phyloP scores from a whole-genome alignment of 2,329 filamentous ascomycete genomes.

The Corynespora cassiicola region DNA sequence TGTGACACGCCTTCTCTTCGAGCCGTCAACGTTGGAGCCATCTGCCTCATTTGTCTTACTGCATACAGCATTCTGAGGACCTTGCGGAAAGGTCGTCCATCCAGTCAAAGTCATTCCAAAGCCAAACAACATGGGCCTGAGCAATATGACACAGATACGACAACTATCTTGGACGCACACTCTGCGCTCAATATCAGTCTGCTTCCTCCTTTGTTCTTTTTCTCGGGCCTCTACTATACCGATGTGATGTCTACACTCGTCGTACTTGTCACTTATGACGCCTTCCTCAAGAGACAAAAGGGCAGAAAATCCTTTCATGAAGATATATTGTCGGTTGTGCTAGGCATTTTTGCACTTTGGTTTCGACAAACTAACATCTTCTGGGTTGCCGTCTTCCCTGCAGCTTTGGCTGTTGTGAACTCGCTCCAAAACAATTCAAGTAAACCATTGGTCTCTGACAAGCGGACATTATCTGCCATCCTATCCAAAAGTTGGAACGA shows the following conservation, averaged over 20 bases:
- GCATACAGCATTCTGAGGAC: constrained; percentile 29
- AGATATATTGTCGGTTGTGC: constrained; percentile 43
- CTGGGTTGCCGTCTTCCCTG: constrained; percentile 84
- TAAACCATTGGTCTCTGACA: too few relatives aligned
- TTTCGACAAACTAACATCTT: constrained; percentile 98
- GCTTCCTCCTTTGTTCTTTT: constrained; percentile 94
- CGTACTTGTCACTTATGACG: constrained; percentile 73
- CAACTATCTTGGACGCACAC: constrained; percentile 54
- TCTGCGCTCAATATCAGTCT: constrained; percentile 80
- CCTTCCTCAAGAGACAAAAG: constrained; percentile 43
- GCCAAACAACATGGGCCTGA: not conserved
- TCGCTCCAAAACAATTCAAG: constrained; percentile 33
- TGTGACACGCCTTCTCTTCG: constrained; percentile 49
- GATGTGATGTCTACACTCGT: constrained; percentile 82
- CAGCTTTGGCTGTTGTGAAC: constrained; percentile 54
- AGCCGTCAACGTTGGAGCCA: constrained; percentile 45
- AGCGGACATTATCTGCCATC: not conserved
- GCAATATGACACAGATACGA: constrained; percentile 27
- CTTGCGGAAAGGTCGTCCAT: constrained; percentile 13
- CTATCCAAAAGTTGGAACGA: constrained; percentile 29
- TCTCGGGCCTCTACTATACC: constrained; percentile 93
- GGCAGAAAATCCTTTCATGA: constrained; percentile 18
- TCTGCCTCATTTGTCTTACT: constrained; percentile 43
- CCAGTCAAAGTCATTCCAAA: constrained; percentile 4
- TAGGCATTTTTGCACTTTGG: constrained; percentile 71